Evolutionary conservation across 805 yeast species (phyloP), one percentile per base, ranked within the genome.

Genomic region (Candida vartiovaarae): DNA sequence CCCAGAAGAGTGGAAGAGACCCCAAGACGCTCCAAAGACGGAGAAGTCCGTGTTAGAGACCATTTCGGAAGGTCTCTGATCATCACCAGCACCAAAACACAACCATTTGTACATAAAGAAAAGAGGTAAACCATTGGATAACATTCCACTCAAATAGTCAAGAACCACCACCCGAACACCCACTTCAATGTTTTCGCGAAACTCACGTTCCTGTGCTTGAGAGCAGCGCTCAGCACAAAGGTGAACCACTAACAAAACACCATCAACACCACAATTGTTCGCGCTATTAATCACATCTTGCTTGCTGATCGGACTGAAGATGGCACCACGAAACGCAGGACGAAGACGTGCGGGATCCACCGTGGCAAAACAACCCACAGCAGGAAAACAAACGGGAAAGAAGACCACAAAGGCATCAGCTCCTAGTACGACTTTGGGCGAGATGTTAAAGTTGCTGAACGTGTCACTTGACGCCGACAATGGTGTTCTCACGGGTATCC

Each of bases 1-100:
- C 70, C 97, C 98, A 11, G 78, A 78, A 50, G 77, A 70, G 40
- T 91, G 98, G 98, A 67, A 72, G 52, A 72, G 80, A 46, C 84
- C 86, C 8, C 74, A 85, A 56, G 83, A 82, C 57, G 84, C 88
- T 0, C 85, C 88, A 28, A 68, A 68, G 45, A 59, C 66, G 52
- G 44, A 65, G 30, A 51, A 52, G 40, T 38, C 53, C 3, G 51
- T 57, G 6, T 35, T 53, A 26, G 56, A 56, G 34, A 45, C 50
- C 41, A 43, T 57, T 15, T 15, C 20, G 20, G 20, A 15, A 15
- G 20, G 20, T 15, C 20, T 15, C 20, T 15, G 20, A 15, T 15
- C 20, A 15, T 15, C 20, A 15, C 20, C 20, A 15, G 20, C 20
- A 15, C 20, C 20, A 15, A 15, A 15, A 15, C 20, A 15, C 20